Evolutionary conservation across 495 filamentous ascomycete genomes (phyloP), one percentile per base, ranked within the genome.

Genomic region (Daldinia concentrica): DNA sequence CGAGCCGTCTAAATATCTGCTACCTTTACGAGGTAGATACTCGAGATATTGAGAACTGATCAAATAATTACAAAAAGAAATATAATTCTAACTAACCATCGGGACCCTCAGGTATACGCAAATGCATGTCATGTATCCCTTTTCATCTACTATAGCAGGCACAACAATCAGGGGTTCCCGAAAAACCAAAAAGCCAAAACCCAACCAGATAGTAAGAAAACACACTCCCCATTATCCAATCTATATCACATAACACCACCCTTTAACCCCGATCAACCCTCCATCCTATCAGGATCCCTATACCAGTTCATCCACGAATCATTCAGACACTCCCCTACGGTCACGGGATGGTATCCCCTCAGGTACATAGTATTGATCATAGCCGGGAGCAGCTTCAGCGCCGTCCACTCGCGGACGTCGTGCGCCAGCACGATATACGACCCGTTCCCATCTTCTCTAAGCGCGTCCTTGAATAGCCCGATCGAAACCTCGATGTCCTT

Each of bases 331-430:
- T 75, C 66, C 22, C 79, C 82, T 32, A 76, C 76, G 1, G 84
- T 81, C 4, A 85, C 83, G 19, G 77, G 76, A 39, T 72, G 66
- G 63, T 78, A 92, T 8, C 87, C 86, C 22, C 84, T 80, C 7
- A 74, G 69, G 15, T 68, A 66, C 45, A 90, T 83, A 19, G 77
- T 78, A 54, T 86, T 78, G 24, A 92, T 77, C 84, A 90, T 90
- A 74, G 88, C 88, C 30, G 84, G 82, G 0, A 89, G 87, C 59
- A 92, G 82, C 54, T 87, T 88, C 61, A 86, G 79, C 6, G 89
- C 90, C 0, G 89, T 90, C 76, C 90, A 88, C 26, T 90, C 80
- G 57, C 88, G 84, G 14, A 90, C 86, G 70, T 93, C 91, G 67
- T 92, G 91, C 12, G 77, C 63, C 62, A 92, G 90, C 34, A 72